Evolutionary conservation across 768 basidiomycete genomes (phyloP).

Genomic region (Fistulinella prunicolor): DNA sequence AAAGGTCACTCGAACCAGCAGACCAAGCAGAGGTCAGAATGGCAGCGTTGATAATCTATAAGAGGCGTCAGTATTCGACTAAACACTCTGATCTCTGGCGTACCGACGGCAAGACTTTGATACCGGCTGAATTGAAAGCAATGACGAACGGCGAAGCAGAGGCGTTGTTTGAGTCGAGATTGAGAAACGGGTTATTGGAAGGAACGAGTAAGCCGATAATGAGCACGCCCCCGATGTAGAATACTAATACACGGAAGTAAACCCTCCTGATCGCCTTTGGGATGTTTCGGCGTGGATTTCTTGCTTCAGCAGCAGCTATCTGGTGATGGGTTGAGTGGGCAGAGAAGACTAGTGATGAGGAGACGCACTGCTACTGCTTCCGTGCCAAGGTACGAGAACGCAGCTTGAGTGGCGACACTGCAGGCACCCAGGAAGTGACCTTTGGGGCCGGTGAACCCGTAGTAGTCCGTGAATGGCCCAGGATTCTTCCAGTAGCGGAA

Average conservation of each 20-base stretch:
- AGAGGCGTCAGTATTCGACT: neutral
- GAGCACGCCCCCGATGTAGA: conserved; percentile 40
- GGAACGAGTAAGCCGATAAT: conserved; percentile 50
- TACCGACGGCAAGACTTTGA: conserved; percentile 53
- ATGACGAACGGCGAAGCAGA: conserved; percentile 57
- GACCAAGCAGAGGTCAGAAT: conserved; percentile 47
- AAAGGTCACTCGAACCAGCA: conserved; percentile 40
- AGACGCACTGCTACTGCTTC: conserved; percentile 45
- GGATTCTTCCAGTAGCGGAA: conserved; percentile 51
- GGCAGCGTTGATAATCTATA: conserved; percentile 36
- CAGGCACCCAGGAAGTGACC: conserved; percentile 52
- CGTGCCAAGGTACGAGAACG: conserved; percentile 59
- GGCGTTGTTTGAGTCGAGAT: conserved; percentile 38
- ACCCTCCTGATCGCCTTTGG: conserved; percentile 42
- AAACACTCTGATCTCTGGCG: conserved; percentile 2
- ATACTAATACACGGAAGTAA: conserved; percentile 42
- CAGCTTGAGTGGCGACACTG: conserved; percentile 56
- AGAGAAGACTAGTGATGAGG: neutral
- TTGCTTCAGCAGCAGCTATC: conserved; percentile 48
- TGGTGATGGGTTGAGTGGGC: conserved; percentile 8
- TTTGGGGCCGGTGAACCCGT: conserved; percentile 38
- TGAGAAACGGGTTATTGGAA: conserved; percentile 42
- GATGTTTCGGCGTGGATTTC: conserved; percentile 46
- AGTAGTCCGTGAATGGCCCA: conserved; percentile 52
- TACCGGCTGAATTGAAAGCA: conserved; percentile 53